phyloP scores from a whole-genome alignment of 306 rosid species.

The Notholithocarpus densiflorus region DNA sequence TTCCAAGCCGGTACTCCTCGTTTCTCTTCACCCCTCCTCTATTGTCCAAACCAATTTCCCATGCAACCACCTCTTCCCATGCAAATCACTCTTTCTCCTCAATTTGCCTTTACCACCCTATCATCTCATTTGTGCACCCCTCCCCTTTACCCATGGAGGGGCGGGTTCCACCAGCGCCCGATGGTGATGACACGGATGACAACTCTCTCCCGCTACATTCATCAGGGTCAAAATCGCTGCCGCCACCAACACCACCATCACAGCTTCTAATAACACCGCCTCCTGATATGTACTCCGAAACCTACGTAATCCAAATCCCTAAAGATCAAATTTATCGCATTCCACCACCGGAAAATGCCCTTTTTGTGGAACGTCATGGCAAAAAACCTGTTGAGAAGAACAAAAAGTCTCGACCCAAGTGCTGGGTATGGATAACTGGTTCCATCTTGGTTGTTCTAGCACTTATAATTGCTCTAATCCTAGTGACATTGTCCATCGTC shows the following conservation, averaged over 20 bases:
- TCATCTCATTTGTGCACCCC: constrained; percentile 16
- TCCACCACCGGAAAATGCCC: constrained; percentile 56
- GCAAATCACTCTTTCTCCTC: constrained; percentile 21
- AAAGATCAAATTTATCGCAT: constrained; percentile 59
- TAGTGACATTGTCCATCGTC: constrained; percentile 16
- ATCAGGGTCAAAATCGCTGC: neutral
- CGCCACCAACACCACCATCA: neutral
- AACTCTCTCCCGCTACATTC: neutral
- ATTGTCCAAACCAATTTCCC: neutral
- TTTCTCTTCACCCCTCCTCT: neutral
- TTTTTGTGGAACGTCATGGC: constrained; percentile 28
- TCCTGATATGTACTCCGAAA: neutral
- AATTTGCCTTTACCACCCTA: neutral
- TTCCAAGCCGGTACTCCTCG: neutral
- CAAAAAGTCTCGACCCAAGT: neutral
- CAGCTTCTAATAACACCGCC: neutral
- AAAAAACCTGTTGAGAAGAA: neutral
- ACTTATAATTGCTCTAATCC: constrained; percentile 17
- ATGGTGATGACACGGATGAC: neutral
- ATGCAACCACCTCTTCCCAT: constrained; percentile 25
- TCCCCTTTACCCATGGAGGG: constrained; percentile 45
- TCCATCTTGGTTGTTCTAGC: neutral
- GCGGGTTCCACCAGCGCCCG: constrained; percentile 18
- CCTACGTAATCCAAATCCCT: constrained; percentile 65
- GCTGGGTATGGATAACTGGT: neutral